Evolutionary conservation across 2,329 filamentous ascomycete species (phyloP).

Genomic region (Aspergillus sp.): DNA sequence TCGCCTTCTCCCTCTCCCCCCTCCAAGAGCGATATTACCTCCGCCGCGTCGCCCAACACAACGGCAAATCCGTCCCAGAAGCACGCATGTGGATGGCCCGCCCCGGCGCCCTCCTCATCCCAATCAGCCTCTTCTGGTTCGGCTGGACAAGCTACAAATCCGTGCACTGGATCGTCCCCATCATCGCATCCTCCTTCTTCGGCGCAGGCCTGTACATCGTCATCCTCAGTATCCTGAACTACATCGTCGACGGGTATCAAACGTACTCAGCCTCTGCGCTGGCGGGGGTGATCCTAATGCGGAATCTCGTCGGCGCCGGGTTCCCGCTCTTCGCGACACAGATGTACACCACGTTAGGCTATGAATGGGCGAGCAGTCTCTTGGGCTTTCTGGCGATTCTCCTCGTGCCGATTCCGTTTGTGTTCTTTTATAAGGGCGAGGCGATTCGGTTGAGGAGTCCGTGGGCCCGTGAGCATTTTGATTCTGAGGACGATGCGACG

Average conservation of each 20-base stretch:
- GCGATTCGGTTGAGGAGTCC: conserved; percentile 29
- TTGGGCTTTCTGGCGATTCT: conserved; percentile 39
- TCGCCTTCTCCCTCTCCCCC: background rate
- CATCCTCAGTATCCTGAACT: conserved; percentile 73
- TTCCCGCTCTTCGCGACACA: conserved; percentile 36
- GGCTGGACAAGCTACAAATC: conserved; percentile 60
- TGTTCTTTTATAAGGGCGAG: conserved; percentile 33
- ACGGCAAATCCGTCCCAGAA: conserved; percentile 56
- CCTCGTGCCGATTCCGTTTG: conserved; percentile 37
- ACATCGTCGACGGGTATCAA: conserved; percentile 63
- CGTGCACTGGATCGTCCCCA: conserved; percentile 67
- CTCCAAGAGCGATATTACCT: conserved; percentile 35
- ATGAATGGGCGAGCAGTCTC: conserved; percentile 39
- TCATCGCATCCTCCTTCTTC: conserved; percentile 50
- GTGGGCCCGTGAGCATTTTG: conserved; percentile 30
- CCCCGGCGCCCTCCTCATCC: conserved; percentile 55
- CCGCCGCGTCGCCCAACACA: conserved; percentile 32
- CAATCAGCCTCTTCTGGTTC: conserved; percentile 68
- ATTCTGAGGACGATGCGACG: conserved; percentile 26
- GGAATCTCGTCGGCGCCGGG: conserved; percentile 56
- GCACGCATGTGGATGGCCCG: conserved; percentile 65
- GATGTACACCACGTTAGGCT: conserved; percentile 38
- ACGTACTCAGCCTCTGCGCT: conserved; percentile 48
- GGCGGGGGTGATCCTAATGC: conserved; percentile 72
- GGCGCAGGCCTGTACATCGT: conserved; percentile 38